These are phyloP conservation scores for Canariomyces notabilis DNA, from an alignment of 2,329 filamentous ascomycete species.

Conservation along the genomic window DNA sequence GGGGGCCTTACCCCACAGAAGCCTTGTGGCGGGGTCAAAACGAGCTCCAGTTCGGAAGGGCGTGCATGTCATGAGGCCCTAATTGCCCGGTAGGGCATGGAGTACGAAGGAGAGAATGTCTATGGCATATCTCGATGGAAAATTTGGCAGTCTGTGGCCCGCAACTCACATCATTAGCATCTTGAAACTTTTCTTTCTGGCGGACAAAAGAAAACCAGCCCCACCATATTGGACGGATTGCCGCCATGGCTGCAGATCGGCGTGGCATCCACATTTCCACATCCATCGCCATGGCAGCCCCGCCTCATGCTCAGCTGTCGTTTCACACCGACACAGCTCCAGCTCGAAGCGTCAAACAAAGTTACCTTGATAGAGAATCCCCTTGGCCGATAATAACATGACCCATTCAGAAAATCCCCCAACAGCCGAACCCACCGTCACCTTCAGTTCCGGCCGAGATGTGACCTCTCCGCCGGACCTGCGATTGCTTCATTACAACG, in stretches of 20 bases:
- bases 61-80: neutral
- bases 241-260: too few relatives aligned
- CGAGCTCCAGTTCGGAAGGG: slow-evolving; percentile 3
- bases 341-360: neutral
- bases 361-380: neutral
- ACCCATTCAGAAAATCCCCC: slow-evolving; percentile 7
- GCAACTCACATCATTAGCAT: too few relatives aligned
- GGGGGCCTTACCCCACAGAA: slow-evolving; percentile 1
- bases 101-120: neutral
- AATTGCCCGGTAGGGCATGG: neutral
- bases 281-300: too few relatives aligned
- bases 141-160: too few relatives aligned
- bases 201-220: too few relatives aligned
- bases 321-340: neutral
- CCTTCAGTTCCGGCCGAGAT: slow-evolving; percentile 29
- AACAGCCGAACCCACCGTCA: slow-evolving; percentile 28
- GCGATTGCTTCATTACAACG: slow-evolving; percentile 85
- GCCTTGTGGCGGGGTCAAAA: slow-evolving; percentile 3
- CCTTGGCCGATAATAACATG: slow-evolving; percentile 15
- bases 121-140: too few relatives aligned
- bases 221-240: too few relatives aligned
- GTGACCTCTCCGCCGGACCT: slow-evolving; percentile 54
- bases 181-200: too few relatives aligned
- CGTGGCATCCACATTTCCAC: too few relatives aligned
- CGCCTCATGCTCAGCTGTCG: too few relatives aligned